Percentiles rank a stretch among this genome's conserved stretches.
phyloP scores from a whole-genome alignment of 495 filamentous ascomycete genomes.

The Wilcoxina mikolae region DNA sequence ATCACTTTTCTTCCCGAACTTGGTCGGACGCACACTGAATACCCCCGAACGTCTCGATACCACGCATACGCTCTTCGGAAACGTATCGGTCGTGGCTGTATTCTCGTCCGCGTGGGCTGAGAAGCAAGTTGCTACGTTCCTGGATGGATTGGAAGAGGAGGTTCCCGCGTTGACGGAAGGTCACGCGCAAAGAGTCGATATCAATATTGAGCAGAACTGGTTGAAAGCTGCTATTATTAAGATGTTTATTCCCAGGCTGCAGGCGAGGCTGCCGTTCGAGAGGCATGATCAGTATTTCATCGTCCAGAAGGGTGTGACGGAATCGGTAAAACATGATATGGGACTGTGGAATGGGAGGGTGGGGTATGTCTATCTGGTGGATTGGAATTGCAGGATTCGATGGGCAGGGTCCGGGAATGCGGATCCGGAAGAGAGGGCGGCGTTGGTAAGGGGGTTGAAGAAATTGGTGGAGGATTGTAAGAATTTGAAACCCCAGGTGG shows the following conservation, averaged over 20 bases:
- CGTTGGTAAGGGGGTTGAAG: conserved; percentile 51
- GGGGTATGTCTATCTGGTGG: conserved; percentile 87
- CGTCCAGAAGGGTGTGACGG: conserved; percentile 58
- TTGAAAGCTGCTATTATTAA: conserved; percentile 61
- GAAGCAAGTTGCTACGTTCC: conserved; percentile 59
- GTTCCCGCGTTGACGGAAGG: conserved; percentile 32
- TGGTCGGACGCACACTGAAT: conserved; percentile 59
- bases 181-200: conserved; percentile 56
- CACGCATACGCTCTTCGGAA: conserved; percentile 52
- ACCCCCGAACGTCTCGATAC: conserved; percentile 41
- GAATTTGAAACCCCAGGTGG: neutral
- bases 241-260: conserved; percentile 49
- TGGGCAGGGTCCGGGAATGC: conserved; percentile 87
- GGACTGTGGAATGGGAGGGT: conserved; percentile 77
- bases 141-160: conserved; percentile 39
- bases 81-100: conserved; percentile 60
- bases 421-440: conserved; percentile 51
- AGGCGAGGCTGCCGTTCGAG: conserved; percentile 39
- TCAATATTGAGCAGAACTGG: conserved; percentile 73
- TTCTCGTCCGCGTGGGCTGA: conserved; percentile 77
- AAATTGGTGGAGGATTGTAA: conserved; percentile 48
- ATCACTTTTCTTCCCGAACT: conserved; percentile 85
- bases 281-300: conserved; percentile 69
- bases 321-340: conserved; percentile 59
- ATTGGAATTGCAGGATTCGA: conserved; percentile 71